Conservation (phyloP, 441 rosid genomes). For the Adansonia gregorii region DNA sequence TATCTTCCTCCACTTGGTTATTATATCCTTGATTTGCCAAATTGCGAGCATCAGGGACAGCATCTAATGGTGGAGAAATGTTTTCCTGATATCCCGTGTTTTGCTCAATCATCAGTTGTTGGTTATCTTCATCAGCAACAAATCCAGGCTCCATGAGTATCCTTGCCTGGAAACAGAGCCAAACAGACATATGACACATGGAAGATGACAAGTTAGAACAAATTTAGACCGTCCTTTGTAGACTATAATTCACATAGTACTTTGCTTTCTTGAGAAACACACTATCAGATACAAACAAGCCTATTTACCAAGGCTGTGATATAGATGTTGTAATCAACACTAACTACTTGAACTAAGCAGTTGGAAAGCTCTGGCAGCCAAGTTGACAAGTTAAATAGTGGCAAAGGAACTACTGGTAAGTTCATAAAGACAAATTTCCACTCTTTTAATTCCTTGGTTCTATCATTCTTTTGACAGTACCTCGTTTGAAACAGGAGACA, state of each 20-base stretch:
- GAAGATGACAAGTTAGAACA: background rate
- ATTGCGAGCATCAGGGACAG: conserved; percentile 42
- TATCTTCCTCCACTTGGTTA: conserved; percentile 38
- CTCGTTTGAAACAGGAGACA: background rate
- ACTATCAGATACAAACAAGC: background rate
- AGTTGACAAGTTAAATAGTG: background rate
- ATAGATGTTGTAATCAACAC: background rate
- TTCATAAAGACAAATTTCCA: background rate
- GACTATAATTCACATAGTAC: background rate
- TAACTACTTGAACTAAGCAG: background rate
- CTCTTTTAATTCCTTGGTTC: background rate
- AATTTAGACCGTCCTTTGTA: background rate
- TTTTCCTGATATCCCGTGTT: conserved; percentile 41
- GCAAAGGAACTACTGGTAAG: background rate
- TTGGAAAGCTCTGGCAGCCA: background rate
- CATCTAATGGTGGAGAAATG: conserved; percentile 37
- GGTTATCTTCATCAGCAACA: conserved; percentile 46
- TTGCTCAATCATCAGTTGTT: conserved; percentile 35
- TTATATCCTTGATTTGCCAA: conserved; percentile 32
- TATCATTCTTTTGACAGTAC: background rate
- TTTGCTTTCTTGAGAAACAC: background rate
- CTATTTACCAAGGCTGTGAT: background rate
- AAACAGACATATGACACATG: conserved; percentile 18
- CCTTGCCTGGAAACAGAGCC: conserved; percentile 67
- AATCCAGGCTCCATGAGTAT: conserved; percentile 68